Conservation (phyloP, 805 yeast species). For the Pichia exigua region DNA sequence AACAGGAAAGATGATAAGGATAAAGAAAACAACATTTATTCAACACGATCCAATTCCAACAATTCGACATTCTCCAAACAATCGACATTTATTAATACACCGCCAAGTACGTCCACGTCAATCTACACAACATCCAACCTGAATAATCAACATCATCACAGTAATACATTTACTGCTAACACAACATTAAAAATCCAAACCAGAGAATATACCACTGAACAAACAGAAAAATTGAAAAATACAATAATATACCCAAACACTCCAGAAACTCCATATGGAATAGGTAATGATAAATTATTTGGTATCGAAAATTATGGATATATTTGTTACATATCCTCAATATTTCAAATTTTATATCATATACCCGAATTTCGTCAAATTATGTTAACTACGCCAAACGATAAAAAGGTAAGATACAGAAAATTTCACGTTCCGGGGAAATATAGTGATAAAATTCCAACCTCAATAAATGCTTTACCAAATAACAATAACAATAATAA, state of each 20-base stretch:
- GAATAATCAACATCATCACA: background rate
- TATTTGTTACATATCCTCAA: constrained; percentile 92
- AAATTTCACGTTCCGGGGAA: constrained; percentile 19
- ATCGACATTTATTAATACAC: background rate
- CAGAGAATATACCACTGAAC: background rate
- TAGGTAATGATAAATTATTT: constrained; percentile 61
- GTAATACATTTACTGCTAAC: background rate
- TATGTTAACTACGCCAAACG: constrained; percentile 42
- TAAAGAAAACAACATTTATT: background rate
- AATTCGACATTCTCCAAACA: background rate
- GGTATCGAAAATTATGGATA: constrained; percentile 85
- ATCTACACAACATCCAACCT: background rate
- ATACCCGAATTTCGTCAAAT: constrained; percentile 58
- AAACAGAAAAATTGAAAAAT: constrained; percentile 12
- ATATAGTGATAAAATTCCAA: background rate
- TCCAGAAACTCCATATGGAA: constrained; percentile 44
- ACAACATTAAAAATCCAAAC: background rate
- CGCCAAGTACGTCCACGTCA: background rate
- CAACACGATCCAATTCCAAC: background rate
- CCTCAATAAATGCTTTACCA: background rate
- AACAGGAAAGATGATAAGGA: background rate
- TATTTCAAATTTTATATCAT: constrained; percentile 79
- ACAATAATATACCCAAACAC: constrained; percentile 16
- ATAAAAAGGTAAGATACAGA: constrained; percentile 28
- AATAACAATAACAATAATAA: background rate